Conservation (phyloP, 2,329 filamentous ascomycete genomes). For the Didymella sp. region DNA sequence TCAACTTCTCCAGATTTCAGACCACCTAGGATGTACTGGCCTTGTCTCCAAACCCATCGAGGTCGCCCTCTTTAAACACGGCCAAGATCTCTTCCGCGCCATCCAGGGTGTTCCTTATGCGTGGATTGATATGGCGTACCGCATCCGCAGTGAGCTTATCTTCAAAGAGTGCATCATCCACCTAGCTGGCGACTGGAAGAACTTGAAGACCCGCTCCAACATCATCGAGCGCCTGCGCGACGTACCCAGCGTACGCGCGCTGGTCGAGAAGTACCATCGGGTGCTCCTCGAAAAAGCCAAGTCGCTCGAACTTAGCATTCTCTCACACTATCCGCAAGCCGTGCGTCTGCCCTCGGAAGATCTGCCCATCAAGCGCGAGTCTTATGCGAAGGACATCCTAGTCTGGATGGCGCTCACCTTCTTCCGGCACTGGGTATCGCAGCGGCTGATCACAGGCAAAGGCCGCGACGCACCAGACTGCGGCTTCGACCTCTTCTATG, state of each 20-base stretch:
- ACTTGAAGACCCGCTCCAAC: slow-evolving; percentile 11
- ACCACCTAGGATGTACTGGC: slow-evolving; percentile 54
- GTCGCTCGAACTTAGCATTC: slow-evolving; percentile 36
- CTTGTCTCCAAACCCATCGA: slow-evolving; percentile 57
- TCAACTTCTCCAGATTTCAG: slow-evolving; percentile 54
- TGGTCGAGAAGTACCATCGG: slow-evolving; percentile 45
- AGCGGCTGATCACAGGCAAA: slow-evolving; percentile 50
- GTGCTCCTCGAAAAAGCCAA: slow-evolving; percentile 35
- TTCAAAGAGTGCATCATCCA: slow-evolving; percentile 57
- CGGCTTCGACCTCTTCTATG: slow-evolving; percentile 56
- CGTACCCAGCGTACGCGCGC: slow-evolving; percentile 28
- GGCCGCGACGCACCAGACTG: slow-evolving; percentile 53
- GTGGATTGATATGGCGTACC: slow-evolving; percentile 57
- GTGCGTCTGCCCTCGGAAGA: slow-evolving; percentile 36
- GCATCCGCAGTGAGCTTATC: slow-evolving; percentile 55
- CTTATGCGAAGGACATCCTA: slow-evolving; percentile 58
- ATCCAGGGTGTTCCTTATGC: slow-evolving; percentile 53
- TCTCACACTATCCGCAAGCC: slow-evolving; percentile 36
- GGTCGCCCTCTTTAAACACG: slow-evolving; percentile 56
- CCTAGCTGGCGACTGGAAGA: slow-evolving; percentile 52
- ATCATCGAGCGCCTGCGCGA: slow-evolving; percentile 26
- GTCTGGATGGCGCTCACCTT: slow-evolving; percentile 59
- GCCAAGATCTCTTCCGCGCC: slow-evolving; percentile 55
- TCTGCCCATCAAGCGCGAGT: slow-evolving; percentile 50
- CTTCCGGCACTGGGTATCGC: slow-evolving; percentile 57